Percentiles rank a stretch among this genome's conserved stretches.
Evolutionary conservation across 139 green algal genomes (phyloP).

Genomic region (Penium margaritaceum): DNA sequence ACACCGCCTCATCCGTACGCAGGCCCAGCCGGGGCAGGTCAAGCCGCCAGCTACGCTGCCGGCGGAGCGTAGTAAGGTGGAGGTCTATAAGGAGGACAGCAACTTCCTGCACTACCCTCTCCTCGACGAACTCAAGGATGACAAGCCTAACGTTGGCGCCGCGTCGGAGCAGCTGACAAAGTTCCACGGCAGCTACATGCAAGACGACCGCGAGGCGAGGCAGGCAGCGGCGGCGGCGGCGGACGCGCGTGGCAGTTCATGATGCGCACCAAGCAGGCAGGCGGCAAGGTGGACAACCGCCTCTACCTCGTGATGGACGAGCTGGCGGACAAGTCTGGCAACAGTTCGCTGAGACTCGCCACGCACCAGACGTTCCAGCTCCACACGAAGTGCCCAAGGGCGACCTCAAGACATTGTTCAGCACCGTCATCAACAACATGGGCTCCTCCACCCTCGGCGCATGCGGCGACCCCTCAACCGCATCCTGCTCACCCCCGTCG

Average conservation of each 20-base stretch:
- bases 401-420: slow-evolving; percentile 95
- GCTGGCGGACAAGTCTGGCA: slow-evolving; percentile 91
- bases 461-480: slow-evolving; percentile 94
- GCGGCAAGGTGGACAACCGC: slow-evolving; percentile 80
- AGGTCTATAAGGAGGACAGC: slow-evolving; percentile 91
- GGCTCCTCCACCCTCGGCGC: slow-evolving; percentile 84
- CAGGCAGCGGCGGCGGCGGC: slow-evolving; percentile 70
- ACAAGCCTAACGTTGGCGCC: slow-evolving; percentile 13
- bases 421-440: slow-evolving; percentile 95
- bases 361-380: slow-evolving; percentile 80
- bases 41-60: slow-evolving; percentile 9
- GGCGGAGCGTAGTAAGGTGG: slow-evolving; percentile 65
- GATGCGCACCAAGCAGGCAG: slow-evolving; percentile 92
- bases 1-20: too few species aligned
- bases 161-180: slow-evolving; percentile 68
- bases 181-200: slow-evolving; percentile 95
- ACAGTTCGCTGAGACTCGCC: slow-evolving; percentile 91
- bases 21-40: too few species aligned
- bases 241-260: slow-evolving; percentile 99
- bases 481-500: slow-evolving; percentile 77
- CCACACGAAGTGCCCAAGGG: slow-evolving; percentile 96
- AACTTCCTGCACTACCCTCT: slow-evolving; percentile 94
- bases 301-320: slow-evolving; percentile 98
- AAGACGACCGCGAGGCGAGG: slow-evolving; percentile 92
- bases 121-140: slow-evolving; percentile 77